Evolutionary conservation across 2,329 filamentous ascomycete genomes (phyloP).

Genomic region (Ophiognomonia clavigignenti-juglandacearum): DNA sequence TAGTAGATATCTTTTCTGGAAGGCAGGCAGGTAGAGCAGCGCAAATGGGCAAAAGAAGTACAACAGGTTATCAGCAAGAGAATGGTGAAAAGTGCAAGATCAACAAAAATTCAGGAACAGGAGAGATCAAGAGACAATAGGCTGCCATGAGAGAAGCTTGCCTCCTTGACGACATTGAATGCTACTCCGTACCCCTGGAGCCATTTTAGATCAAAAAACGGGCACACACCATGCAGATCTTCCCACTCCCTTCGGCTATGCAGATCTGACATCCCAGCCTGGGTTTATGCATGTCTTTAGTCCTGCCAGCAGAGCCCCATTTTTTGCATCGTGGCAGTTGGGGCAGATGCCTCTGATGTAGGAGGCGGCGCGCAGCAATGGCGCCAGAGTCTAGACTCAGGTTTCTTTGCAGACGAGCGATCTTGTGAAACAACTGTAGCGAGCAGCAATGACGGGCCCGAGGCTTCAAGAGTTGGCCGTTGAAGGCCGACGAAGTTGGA

Average conservation of each 20-base stretch:
- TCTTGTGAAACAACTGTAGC: neutral
- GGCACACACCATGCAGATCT: constrained; percentile 10
- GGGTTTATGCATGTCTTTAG: constrained; percentile 1
- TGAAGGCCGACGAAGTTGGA: no score
- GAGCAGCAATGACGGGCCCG: neutral
- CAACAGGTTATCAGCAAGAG: no score
- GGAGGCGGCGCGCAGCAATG: neutral
- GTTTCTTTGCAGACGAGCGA: no score
- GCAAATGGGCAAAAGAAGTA: no score
- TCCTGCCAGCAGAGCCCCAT: neutral
- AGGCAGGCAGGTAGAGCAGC: neutral
- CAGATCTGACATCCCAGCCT: constrained; percentile 2
- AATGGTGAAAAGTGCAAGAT: no score
- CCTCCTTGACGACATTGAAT: neutral
- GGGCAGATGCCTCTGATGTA: neutral
- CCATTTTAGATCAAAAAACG: neutral
- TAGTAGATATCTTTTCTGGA: neutral
- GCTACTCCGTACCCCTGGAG: constrained; percentile 7
- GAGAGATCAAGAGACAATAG: neutral
- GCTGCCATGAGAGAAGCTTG: neutral
- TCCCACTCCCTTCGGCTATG: neutral
- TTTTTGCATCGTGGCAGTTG: no score
- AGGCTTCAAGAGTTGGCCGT: neutral
- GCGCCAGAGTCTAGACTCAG: no score
- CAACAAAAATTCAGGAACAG: neutral